Conservation (phyloP, 2,329 filamentous ascomycete genomes). For the Blastomyces silverae region DNA sequence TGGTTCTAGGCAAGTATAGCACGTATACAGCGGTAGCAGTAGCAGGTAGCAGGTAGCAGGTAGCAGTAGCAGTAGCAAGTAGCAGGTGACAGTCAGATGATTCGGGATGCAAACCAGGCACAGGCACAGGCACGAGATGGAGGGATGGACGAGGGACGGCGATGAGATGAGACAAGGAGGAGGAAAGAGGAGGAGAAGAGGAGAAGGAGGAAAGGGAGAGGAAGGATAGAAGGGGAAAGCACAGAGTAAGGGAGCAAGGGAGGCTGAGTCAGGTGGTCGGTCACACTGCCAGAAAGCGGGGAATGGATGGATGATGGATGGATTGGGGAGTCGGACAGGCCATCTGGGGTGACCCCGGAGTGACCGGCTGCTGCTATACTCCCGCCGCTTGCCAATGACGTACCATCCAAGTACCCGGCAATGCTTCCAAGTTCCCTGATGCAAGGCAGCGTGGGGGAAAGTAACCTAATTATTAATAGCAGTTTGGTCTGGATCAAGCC, state of each 20-base stretch:
- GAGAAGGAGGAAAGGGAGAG: constrained; percentile 8
- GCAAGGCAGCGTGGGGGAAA: too few species aligned
- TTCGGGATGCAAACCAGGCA: not conserved
- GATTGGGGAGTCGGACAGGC: too few species aligned
- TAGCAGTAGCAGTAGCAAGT: not conserved
- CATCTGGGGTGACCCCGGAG: constrained; percentile 13
- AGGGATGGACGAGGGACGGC: too few species aligned
- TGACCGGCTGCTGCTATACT: constrained; percentile 13
- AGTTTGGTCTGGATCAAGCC: too few species aligned
- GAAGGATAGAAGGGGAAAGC: too few species aligned
- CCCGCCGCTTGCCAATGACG: constrained; percentile 8
- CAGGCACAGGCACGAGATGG: not conserved
- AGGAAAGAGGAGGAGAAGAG: not conserved
- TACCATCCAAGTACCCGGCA: constrained; percentile 9
- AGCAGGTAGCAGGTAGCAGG: not conserved
- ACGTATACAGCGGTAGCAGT: not conserved
- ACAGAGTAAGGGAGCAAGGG: too few species aligned
- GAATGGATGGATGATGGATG: not conserved
- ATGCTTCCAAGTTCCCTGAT: too few species aligned
- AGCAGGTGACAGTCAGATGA: constrained; percentile 4
- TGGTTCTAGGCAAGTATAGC: not conserved
- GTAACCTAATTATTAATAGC: too few species aligned
- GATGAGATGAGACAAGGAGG: constrained; percentile 16
- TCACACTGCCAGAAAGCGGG: constrained; percentile 17
- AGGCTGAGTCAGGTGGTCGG: not conserved